phyloP scores from a whole-genome alignment of 305 asterid genomes.

The Fraxinus nigra region DNA sequence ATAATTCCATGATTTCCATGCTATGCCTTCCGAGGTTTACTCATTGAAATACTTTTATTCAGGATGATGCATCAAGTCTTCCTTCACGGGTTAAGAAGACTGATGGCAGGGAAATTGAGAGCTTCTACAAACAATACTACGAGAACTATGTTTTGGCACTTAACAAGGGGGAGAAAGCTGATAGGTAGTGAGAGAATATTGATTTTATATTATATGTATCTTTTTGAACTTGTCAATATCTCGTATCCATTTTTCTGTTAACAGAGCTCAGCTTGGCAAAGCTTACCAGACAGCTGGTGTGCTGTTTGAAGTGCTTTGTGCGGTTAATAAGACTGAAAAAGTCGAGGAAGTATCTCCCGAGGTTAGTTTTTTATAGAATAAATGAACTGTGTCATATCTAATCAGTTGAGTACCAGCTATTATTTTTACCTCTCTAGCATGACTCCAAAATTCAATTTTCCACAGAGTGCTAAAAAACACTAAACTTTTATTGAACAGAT shows the following conservation, averaged over 20 bases:
- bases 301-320: constrained; percentile 98
- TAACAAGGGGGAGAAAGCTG: constrained; percentile 94
- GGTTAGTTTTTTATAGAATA: constrained; percentile 43
- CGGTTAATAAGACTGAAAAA: constrained; percentile 89
- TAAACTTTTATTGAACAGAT: constrained; percentile 50
- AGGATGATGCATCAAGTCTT: constrained; percentile 93
- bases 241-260: constrained; percentile 14
- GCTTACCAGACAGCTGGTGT: constrained; percentile 99
- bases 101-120: constrained; percentile 96
- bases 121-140: constrained; percentile 95
- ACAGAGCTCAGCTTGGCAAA: constrained; percentile 97
- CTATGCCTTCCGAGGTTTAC: neutral
- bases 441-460: constrained; percentile 16
- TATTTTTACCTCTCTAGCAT: constrained; percentile 9
- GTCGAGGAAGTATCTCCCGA: constrained; percentile 97
- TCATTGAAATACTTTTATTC: constrained; percentile 25
- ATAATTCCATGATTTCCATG: neutral
- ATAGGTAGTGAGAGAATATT: constrained; percentile 47
- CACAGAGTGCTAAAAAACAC: constrained; percentile 12
- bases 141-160: constrained; percentile 92
- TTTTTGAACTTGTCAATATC: constrained; percentile 10
- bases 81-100: constrained; percentile 82
- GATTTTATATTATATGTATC: neutral
- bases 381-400: constrained; percentile 11
- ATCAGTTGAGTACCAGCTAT: neutral